Evolutionary conservation across 2,329 filamentous ascomycete genomes (phyloP), one percentile per base, ranked within the genome.

Genomic region (Xylariales sp.): DNA sequence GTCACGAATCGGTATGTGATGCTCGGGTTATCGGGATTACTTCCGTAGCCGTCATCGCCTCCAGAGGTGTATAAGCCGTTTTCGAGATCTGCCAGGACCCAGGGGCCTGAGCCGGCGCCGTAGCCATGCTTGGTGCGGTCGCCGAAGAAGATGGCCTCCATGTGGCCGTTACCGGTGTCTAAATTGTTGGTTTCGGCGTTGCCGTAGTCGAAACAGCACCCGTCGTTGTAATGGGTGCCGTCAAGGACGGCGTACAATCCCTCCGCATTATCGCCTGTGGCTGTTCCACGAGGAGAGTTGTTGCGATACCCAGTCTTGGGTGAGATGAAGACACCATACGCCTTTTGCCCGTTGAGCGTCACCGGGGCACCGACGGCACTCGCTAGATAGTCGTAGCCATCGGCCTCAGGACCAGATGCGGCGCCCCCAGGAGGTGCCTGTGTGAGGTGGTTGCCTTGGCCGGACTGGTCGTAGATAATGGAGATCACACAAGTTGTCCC

Each of bases 71-170:
- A 91, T 3, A 91, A 79, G 5, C 87, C 87, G 69, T 91, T 90
- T 75, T 91, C 89, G 0, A 91, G 83, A 77, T 91, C 89, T 0
- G 88, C 89, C 88, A 91, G 90, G 71, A 91, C 76, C 89, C 89
- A 91, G 0, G 89, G 89, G 0, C 89, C 89, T 3, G 85, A 65
- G 9, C 89, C 89, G 6, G 77, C 78, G n/a, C 89, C 89, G 84
- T 86, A 89, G 69, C 68, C 67, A 2, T 23, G 23, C 23, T 23
- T 23, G 0, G 81, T 87, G 75, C 75, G 84, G 75, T 81, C 80
- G 1, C 89, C 89, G 72, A 83, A 91, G 82, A 91, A 91, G 64
- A 91, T 87, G 57, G 89, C 86, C 74, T 91, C 89, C 89, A 91
- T 91, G 73, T 90, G 88, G 14, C 87, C 89, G 61, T 86, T 84